Percentiles rank a stretch among this genome's conserved stretches.
phyloP scores from a whole-genome alignment of 2,329 filamentous ascomycete species.

The Periconia sp. region DNA sequence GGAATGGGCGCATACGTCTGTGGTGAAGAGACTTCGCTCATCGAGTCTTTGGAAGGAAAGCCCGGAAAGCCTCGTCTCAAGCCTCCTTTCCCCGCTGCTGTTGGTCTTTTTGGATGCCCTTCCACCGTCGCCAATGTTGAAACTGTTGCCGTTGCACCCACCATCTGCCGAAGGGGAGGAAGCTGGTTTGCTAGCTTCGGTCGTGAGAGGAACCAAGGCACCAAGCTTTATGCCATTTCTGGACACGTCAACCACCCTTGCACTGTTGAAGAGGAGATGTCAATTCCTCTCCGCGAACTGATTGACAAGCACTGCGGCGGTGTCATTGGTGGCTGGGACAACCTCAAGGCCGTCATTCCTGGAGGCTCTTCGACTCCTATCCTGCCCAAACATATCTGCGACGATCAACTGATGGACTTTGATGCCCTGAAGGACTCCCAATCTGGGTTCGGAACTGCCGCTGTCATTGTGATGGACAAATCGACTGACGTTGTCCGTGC shows the following conservation, averaged over 20 bases:
- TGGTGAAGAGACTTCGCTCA: conserved; percentile 96
- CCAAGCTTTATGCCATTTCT: conserved; percentile 98
- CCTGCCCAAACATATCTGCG: conserved; percentile 84
- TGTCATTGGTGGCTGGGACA: conserved; percentile 96
- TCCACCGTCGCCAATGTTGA: conserved; percentile 98
- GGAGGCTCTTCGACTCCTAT: conserved; percentile 97
- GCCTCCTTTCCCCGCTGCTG: conserved; percentile 96
- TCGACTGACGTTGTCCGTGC: conserved; percentile 92
- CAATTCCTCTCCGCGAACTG: conserved; percentile 89
- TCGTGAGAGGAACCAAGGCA: conserved; percentile 93
- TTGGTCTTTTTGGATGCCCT: conserved; percentile 96
- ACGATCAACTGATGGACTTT: conserved; percentile 98
- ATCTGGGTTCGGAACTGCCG: conserved; percentile 93
- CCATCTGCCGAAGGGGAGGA: conserved; percentile 89
- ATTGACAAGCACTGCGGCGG: conserved; percentile 99
- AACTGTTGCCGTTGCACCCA: conserved; percentile 92
- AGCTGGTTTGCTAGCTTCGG: conserved; percentile 94
- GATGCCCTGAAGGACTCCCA: conserved; percentile 97
- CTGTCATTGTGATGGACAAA: conserved; percentile 99
- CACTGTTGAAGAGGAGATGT: conserved; percentile 99
- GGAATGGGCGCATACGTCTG: conserved; percentile 98
- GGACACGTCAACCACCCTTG: conserved; percentile 98
- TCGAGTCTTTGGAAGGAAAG: conserved; percentile 98
- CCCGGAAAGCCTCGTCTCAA: conserved; percentile 97
- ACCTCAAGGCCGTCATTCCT: conserved; percentile 90